These are phyloP conservation scores for Plasmodium sp. DNA, from an alignment of 169 alveolate species.

Conservation along the genomic window DNA sequence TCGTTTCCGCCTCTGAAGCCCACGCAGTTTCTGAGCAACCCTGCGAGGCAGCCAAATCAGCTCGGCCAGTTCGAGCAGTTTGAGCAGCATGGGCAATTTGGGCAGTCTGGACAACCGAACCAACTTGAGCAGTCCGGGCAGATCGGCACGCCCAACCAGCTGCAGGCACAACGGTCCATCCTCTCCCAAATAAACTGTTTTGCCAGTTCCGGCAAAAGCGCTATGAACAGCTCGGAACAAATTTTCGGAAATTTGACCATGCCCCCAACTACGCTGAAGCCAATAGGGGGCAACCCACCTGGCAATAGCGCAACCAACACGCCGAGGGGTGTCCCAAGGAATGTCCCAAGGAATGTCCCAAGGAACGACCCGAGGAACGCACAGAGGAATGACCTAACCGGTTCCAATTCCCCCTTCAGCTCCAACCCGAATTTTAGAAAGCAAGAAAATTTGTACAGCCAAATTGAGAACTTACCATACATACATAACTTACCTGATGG, in stretches of 20 bases:
- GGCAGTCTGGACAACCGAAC: background rate
- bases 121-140: background rate
- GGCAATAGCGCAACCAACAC: background rate
- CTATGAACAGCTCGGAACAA: background rate
- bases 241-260: background rate
- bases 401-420: background rate
- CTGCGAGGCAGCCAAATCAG: slow-evolving; percentile 43
- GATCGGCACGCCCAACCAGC: background rate
- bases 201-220: background rate
- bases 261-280: slow-evolving; percentile 36
- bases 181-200: slow-evolving; percentile 46
- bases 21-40: slow-evolving; percentile 63
- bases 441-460: slow-evolving; percentile 18
- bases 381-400: background rate
- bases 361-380: background rate
- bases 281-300: slow-evolving; percentile 4
- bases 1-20: slow-evolving; percentile 75
- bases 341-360: background rate
- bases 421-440: slow-evolving; percentile 20
- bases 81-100: slow-evolving; percentile 18
- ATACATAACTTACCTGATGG: slow-evolving; percentile 81
- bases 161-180: slow-evolving; percentile 43
- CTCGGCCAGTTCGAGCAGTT: slow-evolving; percentile 5
- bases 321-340: slow-evolving; percentile 2
- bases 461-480: slow-evolving; percentile 52